A percentile compares a stretch with the other conserved stretches of the same genome.
Evolutionary conservation across 805 yeast species (phyloP).

Genomic region (Sugiyamaella valdiviana): DNA sequence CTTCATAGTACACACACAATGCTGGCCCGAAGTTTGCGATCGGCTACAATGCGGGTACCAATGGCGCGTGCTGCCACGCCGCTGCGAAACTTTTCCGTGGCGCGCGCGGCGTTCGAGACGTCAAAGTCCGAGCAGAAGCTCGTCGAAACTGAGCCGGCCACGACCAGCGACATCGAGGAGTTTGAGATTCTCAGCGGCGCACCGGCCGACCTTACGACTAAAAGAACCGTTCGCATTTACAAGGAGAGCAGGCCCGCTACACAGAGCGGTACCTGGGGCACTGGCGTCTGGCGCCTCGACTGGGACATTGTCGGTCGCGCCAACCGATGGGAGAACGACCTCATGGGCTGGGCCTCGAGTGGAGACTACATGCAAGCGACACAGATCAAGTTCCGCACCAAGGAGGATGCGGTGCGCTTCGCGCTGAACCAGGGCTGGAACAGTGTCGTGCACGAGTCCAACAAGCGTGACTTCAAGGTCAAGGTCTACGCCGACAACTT

Average conservation of each 20-base stretch:
- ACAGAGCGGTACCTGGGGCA: constrained; percentile 53
- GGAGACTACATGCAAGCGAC: constrained; percentile 78
- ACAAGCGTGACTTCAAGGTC: constrained; percentile 61
- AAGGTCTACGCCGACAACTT: constrained; percentile 73
- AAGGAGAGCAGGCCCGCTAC: constrained; percentile 76
- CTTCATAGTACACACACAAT: neutral
- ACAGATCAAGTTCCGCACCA: constrained; percentile 62
- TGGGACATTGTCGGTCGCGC: constrained; percentile 77
- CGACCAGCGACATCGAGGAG: neutral
- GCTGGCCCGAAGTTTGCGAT: neutral
- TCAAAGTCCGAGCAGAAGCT: neutral
- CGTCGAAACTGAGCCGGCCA: neutral
- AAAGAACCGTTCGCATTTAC: constrained; percentile 69
- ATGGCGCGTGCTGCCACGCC: neutral
- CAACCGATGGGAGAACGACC: constrained; percentile 83
- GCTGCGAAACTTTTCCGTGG: neutral
- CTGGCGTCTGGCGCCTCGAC: constrained; percentile 62
- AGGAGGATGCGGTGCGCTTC: constrained; percentile 70
- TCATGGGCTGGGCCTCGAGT: constrained; percentile 77
- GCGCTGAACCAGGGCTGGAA: constrained; percentile 85
- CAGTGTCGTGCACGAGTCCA: constrained; percentile 76
- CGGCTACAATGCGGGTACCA: neutral
- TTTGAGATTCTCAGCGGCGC: constrained; percentile 67
- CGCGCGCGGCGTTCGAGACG: neutral
- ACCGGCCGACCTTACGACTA: constrained; percentile 53